phyloP scores from a whole-genome alignment of 208 protist genomes.

The Leptomonas pyrrhocoris region DNA sequence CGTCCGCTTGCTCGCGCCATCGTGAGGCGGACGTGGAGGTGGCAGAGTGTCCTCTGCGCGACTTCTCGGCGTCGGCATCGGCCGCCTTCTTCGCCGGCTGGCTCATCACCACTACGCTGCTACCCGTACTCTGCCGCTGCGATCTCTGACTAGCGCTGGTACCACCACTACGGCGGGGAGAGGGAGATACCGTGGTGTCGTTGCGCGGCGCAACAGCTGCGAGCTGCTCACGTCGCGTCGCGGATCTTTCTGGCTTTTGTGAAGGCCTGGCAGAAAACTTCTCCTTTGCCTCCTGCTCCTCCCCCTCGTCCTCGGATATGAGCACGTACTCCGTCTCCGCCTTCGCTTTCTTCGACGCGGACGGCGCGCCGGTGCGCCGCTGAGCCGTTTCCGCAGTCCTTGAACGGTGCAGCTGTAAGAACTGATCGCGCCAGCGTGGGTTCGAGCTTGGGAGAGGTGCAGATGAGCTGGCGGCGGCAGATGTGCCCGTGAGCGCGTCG shows the following conservation, averaged over 20 bases:
- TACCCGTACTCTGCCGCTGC: slow-evolving; percentile 33
- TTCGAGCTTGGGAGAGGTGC: not conserved
- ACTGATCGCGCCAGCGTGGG: not conserved
- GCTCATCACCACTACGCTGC: slow-evolving; percentile 38
- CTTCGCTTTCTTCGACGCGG: not conserved
- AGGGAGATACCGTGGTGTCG: slow-evolving; percentile 19
- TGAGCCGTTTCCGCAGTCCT: not conserved
- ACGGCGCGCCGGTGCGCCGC: not conserved
- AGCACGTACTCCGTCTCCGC: slow-evolving; percentile 7
- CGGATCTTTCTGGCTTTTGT: no score
- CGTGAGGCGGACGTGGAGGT: not conserved
- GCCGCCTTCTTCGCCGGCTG: slow-evolving; percentile 11
- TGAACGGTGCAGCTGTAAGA: not conserved
- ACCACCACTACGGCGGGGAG: slow-evolving; percentile 8
- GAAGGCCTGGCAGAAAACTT: not conserved
- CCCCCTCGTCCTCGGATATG: slow-evolving; percentile 34
- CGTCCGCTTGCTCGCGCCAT: not conserved
- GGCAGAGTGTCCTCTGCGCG: not conserved
- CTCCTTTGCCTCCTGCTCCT: slow-evolving; percentile 9
- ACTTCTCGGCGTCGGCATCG: not conserved
- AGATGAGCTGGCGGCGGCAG: no score
- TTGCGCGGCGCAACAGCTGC: not conserved
- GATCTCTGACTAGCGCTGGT: not conserved
- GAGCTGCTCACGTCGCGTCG: not conserved
- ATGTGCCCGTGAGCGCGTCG: no score